Percentiles rank a stretch among this genome's conserved stretches.
phyloP scores from a whole-genome alignment of 805 yeast genomes.

The Metschnikowia lachancei region DNA sequence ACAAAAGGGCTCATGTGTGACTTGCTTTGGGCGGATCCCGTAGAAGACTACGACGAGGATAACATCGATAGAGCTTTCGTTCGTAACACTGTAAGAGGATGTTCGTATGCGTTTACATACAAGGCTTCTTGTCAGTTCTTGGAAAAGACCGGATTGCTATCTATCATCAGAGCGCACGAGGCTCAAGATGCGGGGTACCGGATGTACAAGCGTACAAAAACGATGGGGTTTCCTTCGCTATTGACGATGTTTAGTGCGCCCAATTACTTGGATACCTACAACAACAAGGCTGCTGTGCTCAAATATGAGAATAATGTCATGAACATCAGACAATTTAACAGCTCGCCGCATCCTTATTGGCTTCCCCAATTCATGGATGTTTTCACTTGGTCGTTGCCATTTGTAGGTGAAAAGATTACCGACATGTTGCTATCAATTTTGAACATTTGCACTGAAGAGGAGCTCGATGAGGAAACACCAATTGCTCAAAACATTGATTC shows the following conservation, averaged over 20 bases:
- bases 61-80: slow-evolving; percentile 47
- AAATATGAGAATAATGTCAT: slow-evolving; percentile 88
- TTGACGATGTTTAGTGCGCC: slow-evolving; percentile 95
- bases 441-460: slow-evolving; percentile 94
- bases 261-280: slow-evolving; percentile 86
- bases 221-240: slow-evolving; percentile 85
- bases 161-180: slow-evolving; percentile 94
- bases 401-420: slow-evolving; percentile 93
- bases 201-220: slow-evolving; percentile 82
- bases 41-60: slow-evolving; percentile 75
- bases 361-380: slow-evolving; percentile 96
- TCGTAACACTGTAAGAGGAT: slow-evolving; percentile 79
- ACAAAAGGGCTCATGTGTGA: slow-evolving; percentile 93
- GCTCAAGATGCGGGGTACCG: slow-evolving; percentile 97
- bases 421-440: slow-evolving; percentile 88
- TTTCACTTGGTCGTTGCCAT: slow-evolving; percentile 95
- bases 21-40: slow-evolving; percentile 92
- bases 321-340: slow-evolving; percentile 93
- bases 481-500: slow-evolving; percentile 32
- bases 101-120: slow-evolving; percentile 87
- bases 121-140: slow-evolving; percentile 77
- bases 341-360: slow-evolving; percentile 95
- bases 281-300: slow-evolving; percentile 91
- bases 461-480: slow-evolving; percentile 72
- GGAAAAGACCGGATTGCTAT: slow-evolving; percentile 70